A percentile compares a stretch with the other conserved stretches of the same genome.
Conservation (phyloP, 2,329 filamentous ascomycete species). For the Pseudogymnoascus destructans region DNA sequence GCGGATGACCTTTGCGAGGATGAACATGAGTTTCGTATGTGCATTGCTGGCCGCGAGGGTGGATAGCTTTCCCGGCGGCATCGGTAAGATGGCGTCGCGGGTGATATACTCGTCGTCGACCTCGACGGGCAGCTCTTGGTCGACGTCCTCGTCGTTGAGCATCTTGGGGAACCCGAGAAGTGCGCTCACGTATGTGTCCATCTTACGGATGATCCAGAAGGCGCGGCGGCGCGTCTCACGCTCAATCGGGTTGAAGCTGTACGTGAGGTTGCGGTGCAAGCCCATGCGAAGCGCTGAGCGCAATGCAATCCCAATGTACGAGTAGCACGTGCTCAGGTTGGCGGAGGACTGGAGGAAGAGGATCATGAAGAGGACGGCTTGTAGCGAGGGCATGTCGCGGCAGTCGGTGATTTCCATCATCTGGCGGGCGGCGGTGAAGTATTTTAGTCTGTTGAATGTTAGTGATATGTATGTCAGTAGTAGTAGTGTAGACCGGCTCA, state of each 20-base stretch:
- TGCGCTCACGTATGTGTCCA: conserved; percentile 58
- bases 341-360: conserved; percentile 70
- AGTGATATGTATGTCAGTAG: neutral
- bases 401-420: conserved; percentile 57
- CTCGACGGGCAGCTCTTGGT: conserved; percentile 51
- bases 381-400: conserved; percentile 59
- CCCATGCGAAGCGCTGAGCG: conserved; percentile 66
- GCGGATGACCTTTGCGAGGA: conserved; percentile 51
- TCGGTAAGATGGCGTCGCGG: conserved; percentile 39
- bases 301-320: conserved; percentile 65
- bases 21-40: conserved; percentile 48
- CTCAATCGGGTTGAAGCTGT: conserved; percentile 48
- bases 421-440: conserved; percentile 54
- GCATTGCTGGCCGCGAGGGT: conserved; percentile 54
- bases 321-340: conserved; percentile 67
- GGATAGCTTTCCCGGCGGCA: conserved; percentile 41
- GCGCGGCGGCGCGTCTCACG: conserved; percentile 49
- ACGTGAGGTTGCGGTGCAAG: conserved; percentile 57
- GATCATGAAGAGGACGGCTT: conserved; percentile 67
- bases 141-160: conserved; percentile 50
- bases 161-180: conserved; percentile 53
- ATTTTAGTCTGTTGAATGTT: conserved; percentile 46
- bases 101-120: conserved; percentile 58
- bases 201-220: conserved; percentile 56
- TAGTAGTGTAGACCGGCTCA: conserved; percentile 28